Evolutionary conservation across 2,329 filamentous ascomycete genomes (phyloP), one percentile per base, ranked within the genome.

Genomic region (Pyricularia sp.): DNA sequence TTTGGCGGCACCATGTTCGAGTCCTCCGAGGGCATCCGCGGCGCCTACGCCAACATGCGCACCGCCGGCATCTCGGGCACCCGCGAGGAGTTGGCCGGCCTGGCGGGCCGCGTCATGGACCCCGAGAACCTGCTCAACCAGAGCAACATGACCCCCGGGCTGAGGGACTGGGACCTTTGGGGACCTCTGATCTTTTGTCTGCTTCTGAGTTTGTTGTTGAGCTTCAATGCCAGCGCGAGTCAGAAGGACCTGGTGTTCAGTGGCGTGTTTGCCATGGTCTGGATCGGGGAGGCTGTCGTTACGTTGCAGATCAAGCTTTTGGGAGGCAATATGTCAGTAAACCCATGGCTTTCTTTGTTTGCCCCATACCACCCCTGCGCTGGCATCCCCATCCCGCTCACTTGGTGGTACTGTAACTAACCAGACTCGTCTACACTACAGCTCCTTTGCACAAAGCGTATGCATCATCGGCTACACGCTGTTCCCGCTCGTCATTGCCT

Each of bases 381-480:
- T 33, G n/a, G 17, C 59, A 17, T 64, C 4, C 20, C 6, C n/a
- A 14, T 55, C 9, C 23, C 3, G 20, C 17, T 17, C 31, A 28
- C 17, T n/a, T 59, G 14, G 14, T 26, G n/a, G 20, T 28, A n/a
- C 64, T 25, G 11, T 23, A 23, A 7, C 23, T 55, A n/a, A 30
- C 36, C 64, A 36, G 23, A 28, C 7, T 28, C 4, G 30, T n/a
- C 1, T 42, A 30, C 3, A 26, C 14, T 31, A 67, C 77, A 98
- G 94, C 75, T 97, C 95, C 23, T 99, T 99, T 79, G 95, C 97
- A 76, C 95, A 99, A 80, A 97, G 93, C 69, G 88, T 99, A 73
- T 98, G 94, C 79, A 96, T 99, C 75, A 99, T 99, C 77, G 95
- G 95, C 64, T 99, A 99, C 80, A 99, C 95, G 0, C 87, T 99